A percentile compares a stretch with the other conserved stretches of the same genome.
phyloP scores from a whole-genome alignment of 73 alveolate genomes.

The Paramecium caudatum region DNA sequence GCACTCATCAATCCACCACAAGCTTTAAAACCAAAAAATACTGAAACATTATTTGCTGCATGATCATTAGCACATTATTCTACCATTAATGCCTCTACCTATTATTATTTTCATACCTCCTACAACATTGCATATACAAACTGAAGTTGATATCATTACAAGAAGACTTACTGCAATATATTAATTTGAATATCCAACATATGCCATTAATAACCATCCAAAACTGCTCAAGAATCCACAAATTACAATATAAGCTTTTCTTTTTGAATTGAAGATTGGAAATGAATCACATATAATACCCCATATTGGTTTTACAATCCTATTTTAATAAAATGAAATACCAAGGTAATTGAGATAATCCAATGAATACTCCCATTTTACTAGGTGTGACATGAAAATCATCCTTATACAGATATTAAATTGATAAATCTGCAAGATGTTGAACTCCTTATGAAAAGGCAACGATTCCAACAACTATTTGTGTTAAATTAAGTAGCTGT shows the following conservation, averaged over 20 bases:
- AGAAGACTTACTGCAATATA: constrained; percentile 58
- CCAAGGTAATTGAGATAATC: constrained; percentile 81
- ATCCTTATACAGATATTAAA: constrained; percentile 78
- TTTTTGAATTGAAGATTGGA: constrained; percentile 89
- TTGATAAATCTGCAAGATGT: constrained; percentile 76
- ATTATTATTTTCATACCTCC: constrained; percentile 82
- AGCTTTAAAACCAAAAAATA: constrained; percentile 79
- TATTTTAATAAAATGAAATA: neutral
- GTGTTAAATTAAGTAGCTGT: neutral
- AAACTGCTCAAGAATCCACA: constrained; percentile 82
- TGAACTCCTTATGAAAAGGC: constrained; percentile 76
- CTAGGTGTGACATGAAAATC: constrained; percentile 77
- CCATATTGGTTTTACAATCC: constrained; percentile 93
- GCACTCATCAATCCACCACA: constrained; percentile 74
- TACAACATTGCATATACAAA: constrained; percentile 83
- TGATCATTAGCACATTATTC: constrained; percentile 66
- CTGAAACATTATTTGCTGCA: constrained; percentile 79
- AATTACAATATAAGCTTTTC: constrained; percentile 89
- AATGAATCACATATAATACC: constrained; percentile 96
- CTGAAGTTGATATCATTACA: constrained; percentile 63
- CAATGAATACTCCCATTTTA: constrained; percentile 70
- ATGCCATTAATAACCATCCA: constrained; percentile 86
- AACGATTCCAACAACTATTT: constrained; percentile 41
- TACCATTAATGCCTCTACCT: constrained; percentile 69
- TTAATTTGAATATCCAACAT: constrained; percentile 73